Evolutionary conservation across 305 asterid genomes (phyloP), one percentile per base, ranked within the genome.

Genomic region (Fraxinus ornus): DNA sequence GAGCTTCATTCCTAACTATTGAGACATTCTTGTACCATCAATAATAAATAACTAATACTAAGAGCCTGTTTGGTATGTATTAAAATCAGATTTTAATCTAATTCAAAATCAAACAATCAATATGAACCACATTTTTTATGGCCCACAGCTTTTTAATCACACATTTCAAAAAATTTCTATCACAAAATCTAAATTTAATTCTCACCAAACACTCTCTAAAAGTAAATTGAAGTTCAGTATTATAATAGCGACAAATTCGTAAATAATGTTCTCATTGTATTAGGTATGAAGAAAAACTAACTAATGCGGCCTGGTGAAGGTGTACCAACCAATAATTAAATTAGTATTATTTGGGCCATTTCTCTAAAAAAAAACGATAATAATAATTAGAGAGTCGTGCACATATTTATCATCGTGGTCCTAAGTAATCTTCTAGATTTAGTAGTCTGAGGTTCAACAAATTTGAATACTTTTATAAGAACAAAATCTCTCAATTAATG

Each of bases 351-450:
- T 19, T 57, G 68, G 74, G 7, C 5, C 1, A 26, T 12, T 26
- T 26, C 35, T 26, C 35, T 66, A 10, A 26, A 30, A 30, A 30
- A 30, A 28, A 28, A 30, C 0, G 5, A 32, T 32, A 3, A 32
- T 32, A 66, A 24, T 74, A 74, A 75, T 81, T 10, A 9, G 49
- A 19, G 72, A 81, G 52, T 36, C 84, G 84, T 81, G 84, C 74
- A 77, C 84, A 36, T 24, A 81, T 75, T 81, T 55, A 81, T 81
- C 62, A 28, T 15, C 79, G 47, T 74, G 60, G 19, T 44, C 76
- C 41, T 79, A 30, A 33, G 10, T 60, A 6, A 57, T 57, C 36
- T 75, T 75, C 39, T 44, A 36, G 78, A 55, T 75, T 35, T 74
- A 22, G 79, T 8, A 52, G 47, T 52, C 49, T 24, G 15, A 47